These are phyloP conservation scores for Dissoconium aciculare DNA, from an alignment of 2,329 filamentous ascomycete genomes.

Conservation along the genomic window DNA sequence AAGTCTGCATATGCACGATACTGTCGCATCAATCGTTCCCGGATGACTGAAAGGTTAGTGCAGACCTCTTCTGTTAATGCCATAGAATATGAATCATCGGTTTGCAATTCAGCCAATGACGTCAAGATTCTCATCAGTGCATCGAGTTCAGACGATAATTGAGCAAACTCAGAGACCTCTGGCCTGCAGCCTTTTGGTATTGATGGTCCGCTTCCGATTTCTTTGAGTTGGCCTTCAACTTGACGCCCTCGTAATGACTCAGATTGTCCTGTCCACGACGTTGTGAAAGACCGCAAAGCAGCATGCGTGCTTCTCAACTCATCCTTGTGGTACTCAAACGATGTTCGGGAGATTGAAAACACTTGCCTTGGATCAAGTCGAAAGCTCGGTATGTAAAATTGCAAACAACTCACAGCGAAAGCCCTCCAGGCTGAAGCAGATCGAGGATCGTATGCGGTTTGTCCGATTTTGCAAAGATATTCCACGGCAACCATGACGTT, in stretches of 20 bases:
- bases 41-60: slow-evolving; percentile 41
- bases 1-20: slow-evolving; percentile 79
- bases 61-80: slow-evolving; percentile 7
- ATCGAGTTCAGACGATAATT: slow-evolving; percentile 66
- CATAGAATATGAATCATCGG: neutral
- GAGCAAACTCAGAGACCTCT: slow-evolving; percentile 47
- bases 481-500: too few species aligned
- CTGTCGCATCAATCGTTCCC: slow-evolving; percentile 50
- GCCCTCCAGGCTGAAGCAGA: slow-evolving; percentile 54
- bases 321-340: slow-evolving; percentile 39
- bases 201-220: slow-evolving; percentile 51
- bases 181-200: slow-evolving; percentile 59
- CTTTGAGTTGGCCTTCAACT: slow-evolving; percentile 45
- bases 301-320: too few species aligned
- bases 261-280: slow-evolving; percentile 49
- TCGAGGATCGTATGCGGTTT: neutral
- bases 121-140: slow-evolving; percentile 14
- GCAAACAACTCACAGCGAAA: slow-evolving; percentile 58
- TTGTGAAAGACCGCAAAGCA: slow-evolving; percentile 55
- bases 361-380: slow-evolving; percentile 64
- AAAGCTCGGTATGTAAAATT: slow-evolving; percentile 72
- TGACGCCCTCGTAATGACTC: slow-evolving; percentile 52
- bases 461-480: too few species aligned
- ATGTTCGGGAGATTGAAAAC: too few species aligned
- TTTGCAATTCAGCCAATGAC: slow-evolving; percentile 4